A percentile compares a stretch with the other conserved stretches of the same genome.
phyloP scores from a whole-genome alignment of 306 rosid species.

The Rosa rugosa region DNA sequence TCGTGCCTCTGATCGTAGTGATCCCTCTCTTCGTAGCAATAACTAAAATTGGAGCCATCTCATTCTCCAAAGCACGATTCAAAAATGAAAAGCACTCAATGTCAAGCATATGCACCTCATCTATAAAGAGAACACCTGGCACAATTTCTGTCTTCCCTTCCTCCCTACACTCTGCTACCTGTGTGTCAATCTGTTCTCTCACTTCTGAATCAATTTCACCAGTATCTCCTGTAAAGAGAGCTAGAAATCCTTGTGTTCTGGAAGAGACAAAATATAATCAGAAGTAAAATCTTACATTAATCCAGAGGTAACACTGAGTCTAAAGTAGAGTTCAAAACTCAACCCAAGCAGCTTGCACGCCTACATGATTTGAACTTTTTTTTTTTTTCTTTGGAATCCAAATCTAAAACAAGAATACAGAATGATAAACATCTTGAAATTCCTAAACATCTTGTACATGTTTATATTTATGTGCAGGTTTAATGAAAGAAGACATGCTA shows the following conservation, averaged over 20 bases:
- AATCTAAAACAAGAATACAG: neutral
- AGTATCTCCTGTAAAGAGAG: constrained; percentile 94
- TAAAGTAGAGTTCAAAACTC: neutral
- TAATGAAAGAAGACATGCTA: constrained; percentile 4
- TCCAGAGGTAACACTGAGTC: neutral
- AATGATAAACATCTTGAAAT: neutral
- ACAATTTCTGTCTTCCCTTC: constrained; percentile 98
- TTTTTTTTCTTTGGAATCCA: neutral
- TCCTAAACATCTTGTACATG: neutral
- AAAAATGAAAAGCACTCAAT: constrained; percentile 93
- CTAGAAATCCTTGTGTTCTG: constrained; percentile 68
- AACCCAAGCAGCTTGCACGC: neutral
- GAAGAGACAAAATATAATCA: constrained; percentile 27
- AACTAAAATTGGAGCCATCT: constrained; percentile 93
- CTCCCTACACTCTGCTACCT: constrained; percentile 98
- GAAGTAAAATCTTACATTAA: neutral
- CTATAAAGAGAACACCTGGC: constrained; percentile 83
- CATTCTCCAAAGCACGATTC: constrained; percentile 92
- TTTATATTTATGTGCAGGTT: neutral
- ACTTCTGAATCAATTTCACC: constrained; percentile 98
- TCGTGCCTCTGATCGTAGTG: constrained; percentile 21
- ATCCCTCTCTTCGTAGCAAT: constrained; percentile 97
- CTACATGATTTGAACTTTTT: neutral
- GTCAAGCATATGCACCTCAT: constrained; percentile 98
- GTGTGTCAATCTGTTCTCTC: constrained; percentile 91